Evolutionary conservation across 768 basidiomycete genomes (phyloP).

Genomic region (Tulasnella sp.): DNA sequence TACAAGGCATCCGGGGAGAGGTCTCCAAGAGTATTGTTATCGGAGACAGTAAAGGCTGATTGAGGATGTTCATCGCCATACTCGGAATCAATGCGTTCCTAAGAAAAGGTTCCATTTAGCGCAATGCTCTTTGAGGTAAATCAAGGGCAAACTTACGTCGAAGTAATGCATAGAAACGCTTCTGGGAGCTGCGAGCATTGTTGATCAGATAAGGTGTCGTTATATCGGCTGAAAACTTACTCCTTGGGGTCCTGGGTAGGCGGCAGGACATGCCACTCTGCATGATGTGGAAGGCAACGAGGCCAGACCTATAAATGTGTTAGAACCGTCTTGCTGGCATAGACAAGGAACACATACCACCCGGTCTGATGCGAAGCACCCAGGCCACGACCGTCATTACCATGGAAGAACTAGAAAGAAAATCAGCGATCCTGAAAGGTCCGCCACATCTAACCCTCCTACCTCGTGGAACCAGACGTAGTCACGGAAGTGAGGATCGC

Average conservation of each 20-base stretch:
- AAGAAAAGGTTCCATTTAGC: conserved; percentile 5
- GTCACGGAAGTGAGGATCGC: conserved; percentile 93
- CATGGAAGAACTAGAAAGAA: conserved; percentile 79
- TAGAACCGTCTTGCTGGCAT: not conserved
- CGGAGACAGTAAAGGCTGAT: conserved; percentile 53
- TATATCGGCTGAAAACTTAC: conserved; percentile 45
- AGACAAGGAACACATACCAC: conserved; percentile 56
- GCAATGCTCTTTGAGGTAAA: not conserved
- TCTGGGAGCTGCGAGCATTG: conserved; percentile 61
- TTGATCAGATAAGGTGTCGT: not conserved
- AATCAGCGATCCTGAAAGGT: not conserved
- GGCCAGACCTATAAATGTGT: conserved; percentile 60
- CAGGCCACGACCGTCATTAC: conserved; percentile 83
- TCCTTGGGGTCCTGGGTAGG: conserved; percentile 89
- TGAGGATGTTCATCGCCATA: conserved; percentile 64
- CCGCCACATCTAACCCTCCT: conserved; percentile 27
- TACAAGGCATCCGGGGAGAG: conserved; percentile 69
- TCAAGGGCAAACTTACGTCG: conserved; percentile 55
- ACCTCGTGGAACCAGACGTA: conserved; percentile 97
- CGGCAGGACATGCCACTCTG: conserved; percentile 87
- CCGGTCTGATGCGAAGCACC: conserved; percentile 99
- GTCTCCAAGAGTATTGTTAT: conserved; percentile 58
- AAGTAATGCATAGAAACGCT: conserved; percentile 89
- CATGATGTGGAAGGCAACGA: conserved; percentile 86
- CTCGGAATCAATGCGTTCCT: conserved; percentile 80